Conservation (phyloP, 225 moss, liverwort and hornwort genomes). For the Anthoceros angustus region DNA sequence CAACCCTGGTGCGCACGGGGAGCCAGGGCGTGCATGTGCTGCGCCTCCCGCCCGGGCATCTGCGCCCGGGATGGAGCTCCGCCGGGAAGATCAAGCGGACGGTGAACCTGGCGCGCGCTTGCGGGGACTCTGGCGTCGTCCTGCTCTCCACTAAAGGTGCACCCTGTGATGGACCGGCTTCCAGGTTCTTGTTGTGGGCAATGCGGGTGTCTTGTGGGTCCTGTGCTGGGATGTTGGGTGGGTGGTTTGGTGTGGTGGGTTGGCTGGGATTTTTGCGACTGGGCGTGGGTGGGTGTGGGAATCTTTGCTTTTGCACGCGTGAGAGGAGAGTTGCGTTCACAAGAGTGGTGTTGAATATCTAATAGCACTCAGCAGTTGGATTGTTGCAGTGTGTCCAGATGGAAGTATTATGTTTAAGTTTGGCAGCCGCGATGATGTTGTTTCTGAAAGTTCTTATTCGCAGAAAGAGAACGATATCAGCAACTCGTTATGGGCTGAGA, state of each 20-base stretch:
- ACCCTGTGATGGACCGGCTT: background rate
- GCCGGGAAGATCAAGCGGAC: background rate
- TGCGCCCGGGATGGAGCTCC: background rate
- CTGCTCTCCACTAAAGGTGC: background rate
- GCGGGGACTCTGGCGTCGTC: background rate
- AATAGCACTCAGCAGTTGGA: background rate
- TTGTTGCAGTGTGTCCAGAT: background rate
- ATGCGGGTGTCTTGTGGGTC: too few species aligned
- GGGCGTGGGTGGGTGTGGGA: background rate
- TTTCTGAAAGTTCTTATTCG: background rate
- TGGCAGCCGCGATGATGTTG: background rate
- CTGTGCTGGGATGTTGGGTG: background rate
- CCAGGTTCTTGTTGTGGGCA: too few species aligned
- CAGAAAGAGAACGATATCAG: background rate
- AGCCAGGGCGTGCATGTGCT: background rate
- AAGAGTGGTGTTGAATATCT: background rate
- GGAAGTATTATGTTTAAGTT: constrained; percentile 1
- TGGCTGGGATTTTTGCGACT: background rate
- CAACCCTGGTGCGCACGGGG: background rate
- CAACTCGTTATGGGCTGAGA: background rate
- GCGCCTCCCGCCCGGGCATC: background rate
- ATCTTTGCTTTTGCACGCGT: background rate
- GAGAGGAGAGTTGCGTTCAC: background rate
- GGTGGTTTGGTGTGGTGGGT: background rate
- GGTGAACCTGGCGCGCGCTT: background rate